Percentiles rank a stretch among this genome's conserved stretches.
Evolutionary conservation across 306 rosid species (phyloP).

Genomic region (Trifolium repens): DNA sequence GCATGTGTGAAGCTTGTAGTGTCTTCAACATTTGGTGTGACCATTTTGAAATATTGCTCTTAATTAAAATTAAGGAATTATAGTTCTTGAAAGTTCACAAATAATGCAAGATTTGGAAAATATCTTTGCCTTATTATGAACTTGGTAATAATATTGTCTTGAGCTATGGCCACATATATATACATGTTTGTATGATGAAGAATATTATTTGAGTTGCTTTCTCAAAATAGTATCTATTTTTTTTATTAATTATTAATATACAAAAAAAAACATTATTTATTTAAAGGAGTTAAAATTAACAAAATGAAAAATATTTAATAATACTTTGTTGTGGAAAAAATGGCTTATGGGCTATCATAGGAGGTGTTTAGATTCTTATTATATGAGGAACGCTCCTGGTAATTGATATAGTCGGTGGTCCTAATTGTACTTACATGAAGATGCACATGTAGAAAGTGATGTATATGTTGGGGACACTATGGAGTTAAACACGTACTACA

Average conservation of each 20-base stretch:
- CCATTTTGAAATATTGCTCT: constrained; percentile 33
- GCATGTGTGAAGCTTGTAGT: constrained; percentile 6
- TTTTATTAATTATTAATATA: no score
- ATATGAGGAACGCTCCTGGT: neutral
- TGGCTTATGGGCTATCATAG: neutral
- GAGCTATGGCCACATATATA: neutral
- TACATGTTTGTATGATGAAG: neutral
- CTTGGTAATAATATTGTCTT: neutral
- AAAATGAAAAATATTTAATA: neutral
- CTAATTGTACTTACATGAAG: neutral
- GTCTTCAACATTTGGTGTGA: constrained; percentile 21
- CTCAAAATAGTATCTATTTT: constrained; percentile 11
- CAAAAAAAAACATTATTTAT: neutral
- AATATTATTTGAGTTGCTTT: neutral
- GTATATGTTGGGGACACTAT: neutral
- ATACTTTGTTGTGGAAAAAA: neutral
- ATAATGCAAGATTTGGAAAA: neutral
- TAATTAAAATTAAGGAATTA: neutral
- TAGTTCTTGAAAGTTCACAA: neutral
- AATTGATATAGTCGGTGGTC: neutral
- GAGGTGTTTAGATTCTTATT: neutral
- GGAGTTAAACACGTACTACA: neutral
- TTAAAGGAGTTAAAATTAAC: neutral
- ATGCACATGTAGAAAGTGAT: neutral
- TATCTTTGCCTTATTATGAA: neutral